phyloP scores from a whole-genome alignment of 2,329 filamentous ascomycete species.

The Pseudocercospora eumusae region DNA sequence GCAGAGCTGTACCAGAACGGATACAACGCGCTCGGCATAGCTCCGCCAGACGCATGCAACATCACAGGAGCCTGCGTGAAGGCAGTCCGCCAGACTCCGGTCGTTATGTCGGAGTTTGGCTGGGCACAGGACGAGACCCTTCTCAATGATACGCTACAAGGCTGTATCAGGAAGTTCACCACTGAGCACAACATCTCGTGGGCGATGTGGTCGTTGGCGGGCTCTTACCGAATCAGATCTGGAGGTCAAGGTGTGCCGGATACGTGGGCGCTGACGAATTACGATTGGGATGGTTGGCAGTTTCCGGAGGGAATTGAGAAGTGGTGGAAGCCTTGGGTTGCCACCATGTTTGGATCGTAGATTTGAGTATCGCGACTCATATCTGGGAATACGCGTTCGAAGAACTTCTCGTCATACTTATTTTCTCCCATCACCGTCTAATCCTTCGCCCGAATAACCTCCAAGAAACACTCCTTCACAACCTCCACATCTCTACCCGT shows the following conservation, averaged over 20 bases:
- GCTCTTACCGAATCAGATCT: slow-evolving; percentile 50
- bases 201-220: slow-evolving; percentile 55
- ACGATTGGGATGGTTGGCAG: slow-evolving; percentile 52
- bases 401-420: not conserved
- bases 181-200: slow-evolving; percentile 50
- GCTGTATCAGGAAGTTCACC: slow-evolving; percentile 51
- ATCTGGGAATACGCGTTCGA: not conserved
- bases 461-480: slow-evolving; percentile 13
- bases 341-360: slow-evolving; percentile 1
- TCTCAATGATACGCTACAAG: slow-evolving; percentile 50
- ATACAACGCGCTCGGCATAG: slow-evolving; percentile 50
- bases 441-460: slow-evolving; percentile 16
- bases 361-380: not conserved
- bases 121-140: slow-evolving; percentile 43
- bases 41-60: slow-evolving; percentile 41
- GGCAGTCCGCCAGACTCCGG: slow-evolving; percentile 41
- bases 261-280: slow-evolving; percentile 53
- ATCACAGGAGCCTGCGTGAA: slow-evolving; percentile 40
- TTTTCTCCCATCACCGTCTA: not conserved
- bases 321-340: slow-evolving; percentile 56
- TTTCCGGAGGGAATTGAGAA: slow-evolving; percentile 49
- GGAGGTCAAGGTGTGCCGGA: slow-evolving; percentile 51
- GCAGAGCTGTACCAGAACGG: slow-evolving; percentile 54
- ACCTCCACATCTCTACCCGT: not conserved
- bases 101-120: slow-evolving; percentile 44